Base-by-base conservation (phyloP, 495 filamentous ascomycete species). In the Neohortaea acidophila region DNA sequence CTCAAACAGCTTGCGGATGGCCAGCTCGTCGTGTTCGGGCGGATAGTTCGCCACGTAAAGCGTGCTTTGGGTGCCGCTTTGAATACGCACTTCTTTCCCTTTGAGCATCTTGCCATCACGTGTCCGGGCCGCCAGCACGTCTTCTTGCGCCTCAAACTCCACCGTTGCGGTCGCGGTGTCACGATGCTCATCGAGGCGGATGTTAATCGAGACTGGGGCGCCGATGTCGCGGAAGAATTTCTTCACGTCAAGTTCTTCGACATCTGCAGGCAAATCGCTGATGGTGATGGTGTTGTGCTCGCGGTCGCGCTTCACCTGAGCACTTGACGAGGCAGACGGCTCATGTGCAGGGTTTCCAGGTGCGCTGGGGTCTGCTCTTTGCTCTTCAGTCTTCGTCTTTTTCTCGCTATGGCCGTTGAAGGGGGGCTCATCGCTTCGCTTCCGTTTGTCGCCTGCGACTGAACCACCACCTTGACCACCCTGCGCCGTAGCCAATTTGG, bases 41-140 rank as follows among this genome's bases (percentile, higher is more conserved):
- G 86, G 83, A 53, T 84, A 96, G 51, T 96, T 97, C 19, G 85
- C 78, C 2, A 94, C 81, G 55, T 75, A 97, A 14, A 97, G 60
- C 3, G 82, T 94, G 46, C 80, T 70, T 31, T 73, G 74, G 14
- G 75, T 71, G 21, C 76, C 86, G 24, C 80, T 58, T 26, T 70
- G 65, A 18, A 96, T 79, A 36, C 72, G 65, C 28, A 97, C 79
- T 32, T 70, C 65, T 20, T 70, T 62, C 7, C 74, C 76, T 33
- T 73, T 72, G 47, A 94, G 72, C 35, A 61, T 66, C 52, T 89
- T 92, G 49, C 73, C 70, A 48, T 87, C 75, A 34, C 79, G 74
- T 8, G 82, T 75, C 42, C 84, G 66, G n/a, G 87, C 87, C 1
- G 75, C 70, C 13, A 78, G 62, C 17, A 81, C 82, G 33, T 92